Evolutionary conservation across 805 yeast species (phyloP).

Genomic region (Wickerhamomyces sydowiorum): DNA sequence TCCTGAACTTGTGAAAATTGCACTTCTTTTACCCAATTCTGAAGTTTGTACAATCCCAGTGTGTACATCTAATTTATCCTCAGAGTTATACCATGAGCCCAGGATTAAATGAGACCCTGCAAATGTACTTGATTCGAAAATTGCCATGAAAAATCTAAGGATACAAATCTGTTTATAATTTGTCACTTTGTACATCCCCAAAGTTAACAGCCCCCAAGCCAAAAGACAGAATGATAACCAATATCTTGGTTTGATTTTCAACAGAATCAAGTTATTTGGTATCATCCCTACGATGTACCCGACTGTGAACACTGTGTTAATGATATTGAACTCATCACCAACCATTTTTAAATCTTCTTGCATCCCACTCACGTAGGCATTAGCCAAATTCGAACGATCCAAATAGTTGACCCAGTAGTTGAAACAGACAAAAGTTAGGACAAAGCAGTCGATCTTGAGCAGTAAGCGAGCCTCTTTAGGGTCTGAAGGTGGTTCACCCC

Average conservation of each 20-base stretch:
- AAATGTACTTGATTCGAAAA: conserved; percentile 54
- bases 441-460: conserved; percentile 22
- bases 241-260: conserved; percentile 48
- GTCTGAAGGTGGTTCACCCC: conserved; percentile 21
- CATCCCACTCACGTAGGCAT: conserved; percentile 68
- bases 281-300: conserved; percentile 60
- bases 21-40: conserved; percentile 45
- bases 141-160: conserved; percentile 54
- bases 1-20: conserved; percentile 50
- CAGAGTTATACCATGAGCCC: conserved; percentile 46
- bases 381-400: conserved; percentile 48
- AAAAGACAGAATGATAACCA: conserved; percentile 51
- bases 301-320: conserved; percentile 51
- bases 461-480: conserved; percentile 16
- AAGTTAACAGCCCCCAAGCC: conserved; percentile 51
- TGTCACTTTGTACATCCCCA: conserved; percentile 43
- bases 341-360: conserved; percentile 44
- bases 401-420: conserved; percentile 41
- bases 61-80: conserved; percentile 19
- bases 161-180: conserved; percentile 46
- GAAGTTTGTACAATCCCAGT: conserved; percentile 22
- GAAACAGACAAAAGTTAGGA: conserved; percentile 16
- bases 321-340: conserved; percentile 44
- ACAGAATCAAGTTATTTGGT: conserved; percentile 51
- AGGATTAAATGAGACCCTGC: conserved; percentile 48